Evolutionary conservation across 495 filamentous ascomycete genomes (phyloP).

Genomic region (Pyrenula aspistea): DNA sequence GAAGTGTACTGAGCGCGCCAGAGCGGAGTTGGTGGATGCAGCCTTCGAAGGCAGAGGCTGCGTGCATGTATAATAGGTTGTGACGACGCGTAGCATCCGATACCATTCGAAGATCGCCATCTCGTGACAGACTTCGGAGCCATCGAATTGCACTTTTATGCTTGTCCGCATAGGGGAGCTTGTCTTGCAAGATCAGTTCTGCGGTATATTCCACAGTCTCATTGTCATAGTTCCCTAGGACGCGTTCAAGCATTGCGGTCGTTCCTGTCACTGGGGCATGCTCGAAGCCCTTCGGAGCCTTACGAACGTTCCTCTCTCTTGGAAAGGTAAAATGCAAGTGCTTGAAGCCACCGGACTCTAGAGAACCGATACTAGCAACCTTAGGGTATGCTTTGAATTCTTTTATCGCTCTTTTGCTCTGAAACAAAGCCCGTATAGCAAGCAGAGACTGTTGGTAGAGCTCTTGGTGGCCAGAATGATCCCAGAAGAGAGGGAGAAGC

Average conservation of each 20-base stretch:
- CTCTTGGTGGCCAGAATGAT: background rate
- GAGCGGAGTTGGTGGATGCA: background rate
- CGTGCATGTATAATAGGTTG: background rate
- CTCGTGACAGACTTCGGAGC: background rate
- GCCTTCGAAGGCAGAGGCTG: background rate
- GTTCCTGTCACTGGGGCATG: background rate
- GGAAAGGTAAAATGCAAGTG: conserved; percentile 1
- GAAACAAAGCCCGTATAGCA: background rate
- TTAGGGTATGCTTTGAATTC: background rate
- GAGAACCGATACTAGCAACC: background rate
- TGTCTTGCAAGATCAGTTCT: conserved; percentile 1
- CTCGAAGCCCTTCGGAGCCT: background rate
- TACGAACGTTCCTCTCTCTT: background rate
- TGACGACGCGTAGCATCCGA: background rate
- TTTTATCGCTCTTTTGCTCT: background rate
- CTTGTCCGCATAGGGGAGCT: conserved; percentile 2
- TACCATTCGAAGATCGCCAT: background rate
- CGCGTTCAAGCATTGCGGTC: background rate
- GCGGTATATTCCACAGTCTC: background rate
- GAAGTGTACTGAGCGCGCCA: background rate
- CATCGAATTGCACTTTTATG: conserved; percentile 1
- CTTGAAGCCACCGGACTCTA: background rate
- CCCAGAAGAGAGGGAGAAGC: conserved; percentile 1
- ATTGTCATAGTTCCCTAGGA: background rate
- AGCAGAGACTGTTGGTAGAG: background rate